Percentiles rank a stretch among this genome's conserved stretches.
Conservation (phyloP, 2,329 filamentous ascomycete species). For the Parafenestella ontariensis region DNA sequence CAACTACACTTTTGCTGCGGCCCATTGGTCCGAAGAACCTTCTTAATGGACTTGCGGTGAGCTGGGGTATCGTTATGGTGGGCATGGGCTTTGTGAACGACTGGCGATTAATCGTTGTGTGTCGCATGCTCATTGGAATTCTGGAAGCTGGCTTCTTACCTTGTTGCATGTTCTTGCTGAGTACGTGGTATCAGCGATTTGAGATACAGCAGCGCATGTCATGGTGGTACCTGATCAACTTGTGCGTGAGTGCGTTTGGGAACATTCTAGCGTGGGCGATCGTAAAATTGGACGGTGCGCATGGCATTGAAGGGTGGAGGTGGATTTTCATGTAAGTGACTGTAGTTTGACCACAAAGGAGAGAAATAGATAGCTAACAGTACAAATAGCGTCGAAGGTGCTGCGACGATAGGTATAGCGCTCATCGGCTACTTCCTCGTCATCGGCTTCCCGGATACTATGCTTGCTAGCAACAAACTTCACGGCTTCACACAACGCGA, state of each 20-base stretch:
- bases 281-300: conserved; percentile 24
- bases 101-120: conserved; percentile 42
- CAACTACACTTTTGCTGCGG: conserved; percentile 58
- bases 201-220: conserved; percentile 43
- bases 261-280: conserved; percentile 48
- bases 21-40: conserved; percentile 30
- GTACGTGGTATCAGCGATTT: conserved; percentile 48
- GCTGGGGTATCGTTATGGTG: conserved; percentile 30
- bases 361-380: neutral
- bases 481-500: conserved; percentile 34
- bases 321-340: conserved; percentile 34
- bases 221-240: conserved; percentile 49
- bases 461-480: conserved; percentile 24
- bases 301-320: conserved; percentile 40
- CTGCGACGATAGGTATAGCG: conserved; percentile 41
- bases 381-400: conserved; percentile 27
- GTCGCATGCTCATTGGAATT: conserved; percentile 35
- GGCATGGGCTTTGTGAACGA: conserved; percentile 42
- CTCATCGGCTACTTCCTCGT: conserved; percentile 46
- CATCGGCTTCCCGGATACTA: conserved; percentile 49
- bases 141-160: conserved; percentile 41
- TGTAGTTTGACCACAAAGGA: neutral
- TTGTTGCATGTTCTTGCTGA: conserved; percentile 46
- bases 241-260: conserved; percentile 35
- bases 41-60: conserved; percentile 23